A percentile compares a stretch with the other conserved stretches of the same genome.
Conservation (phyloP, 2,329 filamentous ascomycete genomes). For the Hypocreales sp. region DNA sequence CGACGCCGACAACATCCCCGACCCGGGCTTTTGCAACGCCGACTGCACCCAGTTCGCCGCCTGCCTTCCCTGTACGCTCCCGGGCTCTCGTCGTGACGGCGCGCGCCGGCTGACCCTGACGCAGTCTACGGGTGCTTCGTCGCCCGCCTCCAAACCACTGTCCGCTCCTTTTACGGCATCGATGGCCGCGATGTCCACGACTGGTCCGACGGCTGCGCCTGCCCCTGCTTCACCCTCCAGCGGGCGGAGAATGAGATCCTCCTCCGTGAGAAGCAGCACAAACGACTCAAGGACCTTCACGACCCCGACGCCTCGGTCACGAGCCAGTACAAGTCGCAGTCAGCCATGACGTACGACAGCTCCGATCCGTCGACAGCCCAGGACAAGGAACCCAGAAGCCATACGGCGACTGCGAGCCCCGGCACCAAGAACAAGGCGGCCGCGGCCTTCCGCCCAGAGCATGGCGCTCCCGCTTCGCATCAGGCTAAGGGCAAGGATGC, state of each 20-base stretch:
- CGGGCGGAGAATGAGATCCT: slow-evolving; percentile 17
- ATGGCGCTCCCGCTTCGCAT: no score
- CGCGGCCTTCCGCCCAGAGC: no score
- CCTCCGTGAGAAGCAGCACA: slow-evolving; percentile 10
- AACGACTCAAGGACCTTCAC: slow-evolving; percentile 3
- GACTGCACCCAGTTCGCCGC: slow-evolving; percentile 10
- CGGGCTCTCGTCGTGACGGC: not conserved
- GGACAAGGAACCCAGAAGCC: not conserved
- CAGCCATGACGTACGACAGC: slow-evolving; percentile 9
- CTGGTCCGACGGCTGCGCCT: slow-evolving; percentile 11
- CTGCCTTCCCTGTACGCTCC: slow-evolving; percentile 12
- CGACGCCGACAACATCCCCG: slow-evolving; percentile 5
- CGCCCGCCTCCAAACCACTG: slow-evolving; percentile 11
- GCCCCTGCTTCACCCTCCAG: slow-evolving; percentile 12
- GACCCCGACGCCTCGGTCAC: slow-evolving; percentile 1
- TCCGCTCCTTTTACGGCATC: slow-evolving; percentile 18
- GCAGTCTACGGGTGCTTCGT: slow-evolving; percentile 16
- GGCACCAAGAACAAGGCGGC: not conserved
- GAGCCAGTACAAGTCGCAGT: slow-evolving; percentile 7
- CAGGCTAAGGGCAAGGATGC: no score
- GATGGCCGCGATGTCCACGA: slow-evolving; percentile 10
- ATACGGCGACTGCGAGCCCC: no score
- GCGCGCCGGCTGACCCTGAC: not conserved
- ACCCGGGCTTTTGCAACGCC: slow-evolving; percentile 6
- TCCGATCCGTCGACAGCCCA: slow-evolving; percentile 3